Conservation (phyloP, 2,329 filamentous ascomycete species). For the Lachnellula arida region DNA sequence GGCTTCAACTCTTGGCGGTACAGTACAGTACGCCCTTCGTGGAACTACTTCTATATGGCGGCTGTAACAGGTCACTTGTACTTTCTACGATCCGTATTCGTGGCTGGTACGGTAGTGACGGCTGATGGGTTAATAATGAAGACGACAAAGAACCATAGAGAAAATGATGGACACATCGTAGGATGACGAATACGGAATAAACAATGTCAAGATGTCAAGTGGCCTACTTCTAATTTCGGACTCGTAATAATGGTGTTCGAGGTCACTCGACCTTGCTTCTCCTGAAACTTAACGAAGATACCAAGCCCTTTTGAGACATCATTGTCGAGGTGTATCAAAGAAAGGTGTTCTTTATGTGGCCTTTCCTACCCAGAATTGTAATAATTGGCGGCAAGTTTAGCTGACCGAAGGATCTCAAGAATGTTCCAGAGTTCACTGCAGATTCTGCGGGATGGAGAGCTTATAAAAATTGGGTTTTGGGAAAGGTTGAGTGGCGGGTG, state of each 20-base stretch:
- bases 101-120: not conserved
- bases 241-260: not conserved
- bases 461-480: not conserved
- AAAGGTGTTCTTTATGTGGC: not conserved
- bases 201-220: not conserved
- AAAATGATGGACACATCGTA: not conserved
- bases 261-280: conserved; percentile 22
- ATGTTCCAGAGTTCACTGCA: conserved; percentile 10
- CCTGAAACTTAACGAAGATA: not conserved
- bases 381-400: conserved; percentile 12
- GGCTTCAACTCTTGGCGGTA: conserved; percentile 1
- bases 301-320: not conserved
- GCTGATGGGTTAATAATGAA: not conserved
- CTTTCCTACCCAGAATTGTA: conserved; percentile 15
- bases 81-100: too few species aligned
- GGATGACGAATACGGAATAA: not conserved
- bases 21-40: not conserved
- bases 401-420: conserved; percentile 3
- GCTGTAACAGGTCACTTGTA: not conserved
- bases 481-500: conserved; percentile 10
- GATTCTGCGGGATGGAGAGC: conserved; percentile 9
- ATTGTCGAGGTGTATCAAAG: not conserved
- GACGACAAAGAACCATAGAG: conserved; percentile 1
- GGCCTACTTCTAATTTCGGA: not conserved
- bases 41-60: not conserved